Evolutionary conservation across 306 rosid genomes (phyloP).

Genomic region (Alnus glutinosa): DNA sequence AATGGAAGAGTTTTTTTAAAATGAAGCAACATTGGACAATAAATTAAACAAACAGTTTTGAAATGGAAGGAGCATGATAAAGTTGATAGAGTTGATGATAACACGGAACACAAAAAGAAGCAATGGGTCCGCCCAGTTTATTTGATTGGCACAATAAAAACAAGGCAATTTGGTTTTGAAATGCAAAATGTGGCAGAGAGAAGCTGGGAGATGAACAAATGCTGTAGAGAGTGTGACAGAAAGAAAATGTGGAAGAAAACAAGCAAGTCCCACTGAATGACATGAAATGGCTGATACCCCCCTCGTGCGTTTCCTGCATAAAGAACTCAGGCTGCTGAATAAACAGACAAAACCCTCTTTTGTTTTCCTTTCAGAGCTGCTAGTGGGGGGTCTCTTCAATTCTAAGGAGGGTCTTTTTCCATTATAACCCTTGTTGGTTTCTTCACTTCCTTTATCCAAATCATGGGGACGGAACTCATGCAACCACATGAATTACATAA

Average conservation of each 20-base stretch:
- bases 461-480: constrained; percentile 1
- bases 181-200: not conserved
- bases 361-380: constrained; percentile 20
- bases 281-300: constrained; percentile 16
- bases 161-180: too few species aligned
- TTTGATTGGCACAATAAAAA: not conserved
- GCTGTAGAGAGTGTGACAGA: not conserved
- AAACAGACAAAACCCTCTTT: constrained; percentile 25
- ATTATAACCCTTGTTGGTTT: not conserved
- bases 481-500: not conserved
- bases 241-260: not conserved
- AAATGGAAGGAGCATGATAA: too few species aligned
- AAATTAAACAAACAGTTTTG: too few species aligned
- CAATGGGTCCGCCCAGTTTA: not conserved
- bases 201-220: not conserved
- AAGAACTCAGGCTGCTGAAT: not conserved
- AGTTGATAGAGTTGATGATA: too few species aligned
- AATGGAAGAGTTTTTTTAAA: not conserved
- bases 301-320: constrained; percentile 38
- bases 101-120: too few species aligned
- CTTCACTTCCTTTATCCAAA: constrained; percentile 12
- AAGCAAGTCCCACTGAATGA: constrained; percentile 23
- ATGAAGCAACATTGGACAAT: not conserved
- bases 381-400: not conserved
- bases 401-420: not conserved